Percentiles rank a stretch among this genome's conserved stretches.
Evolutionary conservation across 345 rosid species (phyloP).

Genomic region (Ceriops decandra): DNA sequence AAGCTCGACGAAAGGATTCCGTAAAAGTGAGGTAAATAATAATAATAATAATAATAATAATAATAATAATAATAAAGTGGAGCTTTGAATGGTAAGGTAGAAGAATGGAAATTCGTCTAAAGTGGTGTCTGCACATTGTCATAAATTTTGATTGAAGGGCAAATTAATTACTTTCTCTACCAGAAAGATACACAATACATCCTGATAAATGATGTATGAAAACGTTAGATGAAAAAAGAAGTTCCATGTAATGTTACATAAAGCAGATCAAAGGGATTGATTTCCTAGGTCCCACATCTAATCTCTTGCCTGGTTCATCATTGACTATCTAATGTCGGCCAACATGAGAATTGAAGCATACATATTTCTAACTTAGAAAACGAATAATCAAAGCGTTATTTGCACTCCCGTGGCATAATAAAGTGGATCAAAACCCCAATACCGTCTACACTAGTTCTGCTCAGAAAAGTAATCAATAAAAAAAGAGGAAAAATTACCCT

Average conservation of each 20-base stretch:
- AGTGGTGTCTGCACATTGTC: background rate
- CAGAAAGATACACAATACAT: no score
- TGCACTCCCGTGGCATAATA: no score
- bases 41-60: no score
- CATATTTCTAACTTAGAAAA: background rate
- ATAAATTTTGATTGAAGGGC: background rate
- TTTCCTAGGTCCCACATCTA: slow-evolving; percentile 21
- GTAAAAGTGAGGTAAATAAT: no score
- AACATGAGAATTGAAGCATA: background rate
- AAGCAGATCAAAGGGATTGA: background rate
- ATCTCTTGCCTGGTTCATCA: slow-evolving; percentile 19
- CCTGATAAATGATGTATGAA: no score
- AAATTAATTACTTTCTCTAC: background rate
- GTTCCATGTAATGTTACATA: no score
- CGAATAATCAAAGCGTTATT: background rate
- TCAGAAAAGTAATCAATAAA: no score
- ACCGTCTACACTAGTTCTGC: no score
- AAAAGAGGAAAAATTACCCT: no score
- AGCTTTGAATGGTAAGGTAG: background rate
- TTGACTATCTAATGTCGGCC: slow-evolving; percentile 28
- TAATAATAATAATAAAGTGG: background rate
- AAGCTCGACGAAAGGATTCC: no score
- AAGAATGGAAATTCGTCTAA: background rate
- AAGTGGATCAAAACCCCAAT: no score
- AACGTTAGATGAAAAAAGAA: no score